Evolutionary conservation across 1,284 basidiomycete genomes (phyloP).

Genomic region (Cryptococcus neoformans): DNA sequence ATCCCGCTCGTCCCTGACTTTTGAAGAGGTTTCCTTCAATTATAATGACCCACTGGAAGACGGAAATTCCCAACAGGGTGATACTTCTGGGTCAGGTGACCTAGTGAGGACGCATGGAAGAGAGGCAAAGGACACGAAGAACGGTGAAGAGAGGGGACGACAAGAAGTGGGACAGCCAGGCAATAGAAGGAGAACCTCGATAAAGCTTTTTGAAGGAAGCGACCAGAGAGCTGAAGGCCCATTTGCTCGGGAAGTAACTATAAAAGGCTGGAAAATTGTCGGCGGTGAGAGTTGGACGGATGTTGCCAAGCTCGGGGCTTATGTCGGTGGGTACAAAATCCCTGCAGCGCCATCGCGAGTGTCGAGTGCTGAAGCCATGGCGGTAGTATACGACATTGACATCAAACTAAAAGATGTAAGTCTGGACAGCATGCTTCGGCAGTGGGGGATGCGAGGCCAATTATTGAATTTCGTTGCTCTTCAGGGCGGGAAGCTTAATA

Average conservation of each 20-base stretch:
- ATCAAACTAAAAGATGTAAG: conserved; percentile 27
- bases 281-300: conserved; percentile 38
- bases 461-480: not conserved
- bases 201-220: not conserved
- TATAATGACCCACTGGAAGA: not conserved
- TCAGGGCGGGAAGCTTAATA: conserved; percentile 30
- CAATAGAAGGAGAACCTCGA: not conserved
- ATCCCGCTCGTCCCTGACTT: conserved; percentile 12
- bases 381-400: conserved; percentile 42
- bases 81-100: conserved; percentile 16
- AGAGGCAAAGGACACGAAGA: not conserved
- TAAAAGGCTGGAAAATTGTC: conserved; percentile 41
- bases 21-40: conserved; percentile 14
- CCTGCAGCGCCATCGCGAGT: too few relatives aligned
- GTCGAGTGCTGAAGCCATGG: not conserved
- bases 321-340: conserved; percentile 36
- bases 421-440: too few relatives aligned
- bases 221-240: not conserved
- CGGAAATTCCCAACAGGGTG: not conserved
- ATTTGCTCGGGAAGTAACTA: conserved; percentile 35
- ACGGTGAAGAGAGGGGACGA: too few relatives aligned
- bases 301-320: conserved; percentile 36
- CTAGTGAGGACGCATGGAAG: conserved; percentile 11
- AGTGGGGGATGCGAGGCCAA: not conserved
- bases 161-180: not conserved